Conservation (phyloP, 768 basidiomycete species). For the Boletus reticuloceps region DNA sequence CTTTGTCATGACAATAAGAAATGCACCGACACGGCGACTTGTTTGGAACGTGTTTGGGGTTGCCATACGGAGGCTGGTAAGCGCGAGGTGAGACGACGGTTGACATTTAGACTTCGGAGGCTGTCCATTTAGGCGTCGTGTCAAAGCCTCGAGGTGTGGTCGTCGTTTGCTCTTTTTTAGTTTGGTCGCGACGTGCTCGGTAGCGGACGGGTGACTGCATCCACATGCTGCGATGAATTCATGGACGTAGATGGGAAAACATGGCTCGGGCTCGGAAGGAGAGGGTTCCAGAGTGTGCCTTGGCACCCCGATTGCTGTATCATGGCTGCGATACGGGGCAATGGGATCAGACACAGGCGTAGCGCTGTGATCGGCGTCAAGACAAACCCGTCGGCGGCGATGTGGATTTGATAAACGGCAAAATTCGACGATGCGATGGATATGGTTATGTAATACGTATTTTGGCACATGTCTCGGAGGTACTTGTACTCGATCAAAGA, state of each 20-base stretch:
- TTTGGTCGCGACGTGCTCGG: constrained; percentile 6
- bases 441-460: background rate
- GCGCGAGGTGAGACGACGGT: background rate
- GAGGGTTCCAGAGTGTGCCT: background rate
- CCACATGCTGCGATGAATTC: constrained; percentile 12
- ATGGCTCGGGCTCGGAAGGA: constrained; percentile 1
- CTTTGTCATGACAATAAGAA: constrained; percentile 6
- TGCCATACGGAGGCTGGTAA: background rate
- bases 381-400: constrained; percentile 11
- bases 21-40: background rate
- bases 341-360: background rate
- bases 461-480: background rate
- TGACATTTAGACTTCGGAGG: constrained; percentile 14
- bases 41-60: constrained; percentile 9
- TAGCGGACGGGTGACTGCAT: constrained; percentile 21
- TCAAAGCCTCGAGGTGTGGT: constrained; percentile 9
- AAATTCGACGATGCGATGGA: background rate
- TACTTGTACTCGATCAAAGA: constrained; percentile 1
- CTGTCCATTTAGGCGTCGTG: background rate
- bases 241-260: background rate
- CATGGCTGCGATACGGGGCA: background rate
- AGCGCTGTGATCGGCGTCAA: background rate
- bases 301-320: background rate
- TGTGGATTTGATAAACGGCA: background rate
- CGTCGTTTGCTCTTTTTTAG: background rate